Evolutionary conservation across 345 rosid species (phyloP), one percentile per base, ranked within the genome.

Genomic region (Syzygium aqueum): DNA sequence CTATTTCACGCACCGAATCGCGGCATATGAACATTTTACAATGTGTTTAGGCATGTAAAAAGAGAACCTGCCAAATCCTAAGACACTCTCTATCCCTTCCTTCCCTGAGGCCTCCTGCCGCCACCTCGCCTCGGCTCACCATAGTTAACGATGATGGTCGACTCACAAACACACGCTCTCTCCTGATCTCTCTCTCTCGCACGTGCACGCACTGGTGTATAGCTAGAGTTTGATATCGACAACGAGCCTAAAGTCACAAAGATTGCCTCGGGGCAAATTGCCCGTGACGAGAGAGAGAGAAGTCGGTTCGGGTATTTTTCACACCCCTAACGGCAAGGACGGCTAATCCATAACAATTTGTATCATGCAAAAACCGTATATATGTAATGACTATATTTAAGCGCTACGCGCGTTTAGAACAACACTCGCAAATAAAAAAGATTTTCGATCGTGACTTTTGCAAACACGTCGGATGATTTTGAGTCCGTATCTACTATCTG

Each of bases 81-180:
- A 23, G 61, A 56, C n/a, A 9, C 61, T 56, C 61, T 56, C 63
- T n/a, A 57, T 57, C 63, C 63, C 13, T n/a, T 4, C 28, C 61
- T 23, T 0, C 28, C 61, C 63, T 3, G 63, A 57, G 0, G 6
- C 63, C 63, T 23, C 5, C 6, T 2, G n/a, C 63, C 63, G 0
- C 63, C 63, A 57, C 63, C 14, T n/a, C 11, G 63, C n/a, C 63
- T 57, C 63, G 28, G 63, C 11, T n/a, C 28, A 57, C 63, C 63
- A 0, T 10, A 57, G 63, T n/a, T 57, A 23, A 23, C 4, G 63
- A n/a, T 3, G 25, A 57, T 0, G 6, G 63, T 57, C 11, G 63
- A 23, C 11, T 22, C 4, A 56, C 25, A 57, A 10, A 4, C 3
- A 23, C 63, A 57, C 25, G 28, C 63, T 57, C 63, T 57, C 25